Evolutionary conservation across 192 early-diverging fungal genomes (phyloP), one percentile per base, ranked within the genome.

Genomic region (Coemansia sp.): DNA sequence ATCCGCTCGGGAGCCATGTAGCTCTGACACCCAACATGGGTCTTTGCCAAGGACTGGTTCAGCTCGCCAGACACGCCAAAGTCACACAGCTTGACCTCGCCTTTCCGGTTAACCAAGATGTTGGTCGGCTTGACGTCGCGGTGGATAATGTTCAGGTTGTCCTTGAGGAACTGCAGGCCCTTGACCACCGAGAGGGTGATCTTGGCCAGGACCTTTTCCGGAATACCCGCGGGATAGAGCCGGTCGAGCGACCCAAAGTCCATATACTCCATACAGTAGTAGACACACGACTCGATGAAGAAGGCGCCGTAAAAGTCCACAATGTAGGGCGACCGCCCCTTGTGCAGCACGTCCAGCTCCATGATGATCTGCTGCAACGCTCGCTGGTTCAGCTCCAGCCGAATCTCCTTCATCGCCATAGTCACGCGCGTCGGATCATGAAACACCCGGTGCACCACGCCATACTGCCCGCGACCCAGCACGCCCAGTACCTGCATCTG

Each of bases 291-390:
- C 55, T 96, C 94, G 49, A 91, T 83, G 46, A 94, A 91, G 67
- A 96, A 98, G 0, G 93, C 91, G 6, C 94, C 94, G 72, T 96
- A 98, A 54, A 98, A 98, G 22, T 94, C 92, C n/a, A 98, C 88
- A 75, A 98, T 96, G 44, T 85, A 90, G 2, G 87, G 81, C 51
- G 85, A 89, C 33, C 79, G 69, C 34, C 84, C 83, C 58, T 89
- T 85, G 75, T 97, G 92, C 40, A 97, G 72, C 20, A 97, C 85
- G 56, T 94, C 87, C 36, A 97, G 76, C 66, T 97, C 94, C 92
- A 92, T 97, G 44, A 96, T 68, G 45, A 97, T 97, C 67, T 90
- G 89, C 67, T 90, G 88, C 42, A 96, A 65, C 50, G 89, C 89
- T 23, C 77, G 79, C 63, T 90, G 76, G 59, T 93, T 90, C 50